Evolutionary conservation across 2,329 filamentous ascomycete species (phyloP).

Genomic region (Penicillium sclerotiorum): DNA sequence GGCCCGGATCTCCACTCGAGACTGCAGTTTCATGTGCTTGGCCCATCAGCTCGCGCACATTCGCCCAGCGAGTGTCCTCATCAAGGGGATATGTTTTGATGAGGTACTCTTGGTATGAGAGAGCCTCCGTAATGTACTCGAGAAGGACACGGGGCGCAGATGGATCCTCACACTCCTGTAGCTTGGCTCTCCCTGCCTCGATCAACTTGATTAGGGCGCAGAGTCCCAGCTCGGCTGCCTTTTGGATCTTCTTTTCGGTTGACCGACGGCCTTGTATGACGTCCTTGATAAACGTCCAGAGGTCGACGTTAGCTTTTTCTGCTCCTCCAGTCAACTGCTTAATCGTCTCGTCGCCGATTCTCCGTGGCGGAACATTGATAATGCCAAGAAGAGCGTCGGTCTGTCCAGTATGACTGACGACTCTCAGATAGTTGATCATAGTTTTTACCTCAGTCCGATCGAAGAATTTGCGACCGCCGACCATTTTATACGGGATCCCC

Average conservation of each 20-base stretch:
- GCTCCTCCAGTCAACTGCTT: conserved; percentile 76
- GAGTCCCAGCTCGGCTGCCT: conserved; percentile 60
- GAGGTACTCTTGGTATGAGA: conserved; percentile 75
- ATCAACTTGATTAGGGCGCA: conserved; percentile 63
- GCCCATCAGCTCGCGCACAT: conserved; percentile 82
- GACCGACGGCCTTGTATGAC: conserved; percentile 55
- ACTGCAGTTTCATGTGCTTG: conserved; percentile 72
- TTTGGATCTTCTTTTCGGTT: conserved; percentile 58
- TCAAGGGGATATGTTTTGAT: conserved; percentile 72
- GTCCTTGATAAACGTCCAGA: conserved; percentile 75
- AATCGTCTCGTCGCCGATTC: conserved; percentile 78
- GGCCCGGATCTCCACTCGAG: conserved; percentile 56
- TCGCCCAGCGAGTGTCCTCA: conserved; percentile 79
- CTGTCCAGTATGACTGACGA: conserved; percentile 81
- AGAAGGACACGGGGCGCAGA: conserved; percentile 53
- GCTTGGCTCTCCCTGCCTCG: conserved; percentile 58
- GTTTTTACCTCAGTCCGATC: conserved; percentile 88
- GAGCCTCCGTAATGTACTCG: conserved; percentile 62
- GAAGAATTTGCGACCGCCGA: conserved; percentile 88
- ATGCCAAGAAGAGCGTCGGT: conserved; percentile 83
- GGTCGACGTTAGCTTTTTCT: conserved; percentile 65
- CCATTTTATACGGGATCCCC: conserved; percentile 88
- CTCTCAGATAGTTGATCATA: conserved; percentile 82
- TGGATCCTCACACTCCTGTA: conserved; percentile 48
- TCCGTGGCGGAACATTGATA: conserved; percentile 80